Base-by-base conservation (phyloP, 2,329 filamentous ascomycete species). In the Nothomitra cinnamomea region DNA sequence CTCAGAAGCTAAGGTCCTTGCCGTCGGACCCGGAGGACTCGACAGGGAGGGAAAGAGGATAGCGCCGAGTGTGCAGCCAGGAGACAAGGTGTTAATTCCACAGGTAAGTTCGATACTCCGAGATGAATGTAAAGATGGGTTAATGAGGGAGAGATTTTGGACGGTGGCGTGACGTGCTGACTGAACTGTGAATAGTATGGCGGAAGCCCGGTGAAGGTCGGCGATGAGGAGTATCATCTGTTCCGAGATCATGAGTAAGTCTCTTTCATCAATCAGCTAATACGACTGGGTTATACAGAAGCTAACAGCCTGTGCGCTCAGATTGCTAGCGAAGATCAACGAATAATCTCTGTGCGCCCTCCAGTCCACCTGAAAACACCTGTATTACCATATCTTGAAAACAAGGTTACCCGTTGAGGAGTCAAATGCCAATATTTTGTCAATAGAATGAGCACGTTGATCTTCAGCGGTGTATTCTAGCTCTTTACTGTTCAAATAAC, bases 211-310 rank as follows among this genome's bases (percentile, higher is more conserved):
- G 82, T 98, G 70, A 96, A 96, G 80, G 87, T 96, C 62, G 92
- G 90, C 62, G 90, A 98, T 64, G 88, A 96, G 61, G 92, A 98
- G 74, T 96, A 80, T 76, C 82, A 85, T 59, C 81, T 98, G 60
- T 98, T 95, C 84, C 80, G 92, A 65, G 92, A 98, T 72, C 85
- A 88, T 75, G 92, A 98, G 90, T 96, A 82, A 73, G 89, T 84
- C 12, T 28, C 22, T 22, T 40, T 24, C 35, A 10, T 25, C 36
- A 22, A 32, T 12, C 35, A 35, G 17, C 25, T 53, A n/a, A n/a
- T 17, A 10, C 12, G n/a, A 35, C 28, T 17, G 1, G 3, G 10
- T 28, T 28, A 48, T 25, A 3, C 22, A 13, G 5, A 41, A 41
- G 17, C 13, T n/a, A 45, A 45, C 21, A 21, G 6, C 22, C 57